A percentile compares a stretch with the other conserved stretches of the same genome.
These are phyloP conservation scores for Haplographium delicatum DNA, from an alignment of 495 filamentous ascomycete genomes.

Conservation along the genomic window DNA sequence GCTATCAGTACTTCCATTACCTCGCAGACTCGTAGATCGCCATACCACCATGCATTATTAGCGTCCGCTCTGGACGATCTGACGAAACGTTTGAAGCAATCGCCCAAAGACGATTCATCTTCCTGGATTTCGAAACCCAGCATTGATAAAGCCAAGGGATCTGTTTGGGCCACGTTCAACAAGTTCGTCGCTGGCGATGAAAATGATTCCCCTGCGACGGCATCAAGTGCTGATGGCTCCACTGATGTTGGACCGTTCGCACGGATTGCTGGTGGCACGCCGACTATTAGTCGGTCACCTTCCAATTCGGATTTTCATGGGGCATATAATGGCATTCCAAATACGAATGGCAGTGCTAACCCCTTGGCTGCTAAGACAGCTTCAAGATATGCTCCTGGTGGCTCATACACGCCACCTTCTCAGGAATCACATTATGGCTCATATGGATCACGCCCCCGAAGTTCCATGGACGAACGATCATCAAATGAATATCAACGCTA, in stretches of 20 bases:
- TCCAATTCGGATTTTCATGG: slow-evolving; percentile 75
- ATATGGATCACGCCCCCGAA: slow-evolving; percentile 39
- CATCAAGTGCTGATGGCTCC: slow-evolving; percentile 50
- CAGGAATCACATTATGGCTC: slow-evolving; percentile 29
- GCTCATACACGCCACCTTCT: slow-evolving; percentile 26
- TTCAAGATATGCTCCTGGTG: slow-evolving; percentile 61
- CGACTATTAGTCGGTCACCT: slow-evolving; percentile 74
- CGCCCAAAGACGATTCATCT: slow-evolving; percentile 62
- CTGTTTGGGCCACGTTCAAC: slow-evolving; percentile 84
- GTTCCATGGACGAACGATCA: slow-evolving; percentile 37
- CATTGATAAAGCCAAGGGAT: slow-evolving; percentile 88
- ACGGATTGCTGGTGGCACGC: slow-evolving; percentile 69
- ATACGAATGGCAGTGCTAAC: slow-evolving; percentile 14
- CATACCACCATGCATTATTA: slow-evolving; percentile 73
- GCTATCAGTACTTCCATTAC: slow-evolving; percentile 73
- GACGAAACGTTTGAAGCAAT: slow-evolving; percentile 72
- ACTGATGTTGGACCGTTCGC: slow-evolving; percentile 73
- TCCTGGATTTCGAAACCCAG: slow-evolving; percentile 89
- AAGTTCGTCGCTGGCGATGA: slow-evolving; percentile 95
- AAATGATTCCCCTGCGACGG: slow-evolving; percentile 51
- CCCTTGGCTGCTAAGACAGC: slow-evolving; percentile 31
- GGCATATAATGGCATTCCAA: slow-evolving; percentile 31
- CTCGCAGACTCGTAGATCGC: slow-evolving; percentile 73
- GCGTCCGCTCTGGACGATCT: slow-evolving; percentile 77
- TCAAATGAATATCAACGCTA: slow-evolving; percentile 31